These are phyloP conservation scores for Pyricularia grisea DNA, from an alignment of 2,329 filamentous ascomycete genomes.

Conservation along the genomic window DNA sequence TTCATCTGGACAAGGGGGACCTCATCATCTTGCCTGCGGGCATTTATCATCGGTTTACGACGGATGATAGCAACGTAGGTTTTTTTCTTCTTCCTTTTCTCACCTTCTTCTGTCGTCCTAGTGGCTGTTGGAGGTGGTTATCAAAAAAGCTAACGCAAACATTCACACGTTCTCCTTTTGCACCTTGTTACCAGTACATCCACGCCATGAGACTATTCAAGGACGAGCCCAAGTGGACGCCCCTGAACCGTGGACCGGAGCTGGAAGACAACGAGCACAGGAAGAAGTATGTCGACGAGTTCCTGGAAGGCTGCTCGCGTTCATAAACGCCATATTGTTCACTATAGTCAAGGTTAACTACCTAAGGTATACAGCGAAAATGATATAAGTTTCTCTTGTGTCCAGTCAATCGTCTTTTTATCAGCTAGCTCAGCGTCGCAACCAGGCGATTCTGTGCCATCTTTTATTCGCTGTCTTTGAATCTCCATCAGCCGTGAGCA, in stretches of 20 bases:
- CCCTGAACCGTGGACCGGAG: constrained; percentile 69
- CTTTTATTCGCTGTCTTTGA: not conserved
- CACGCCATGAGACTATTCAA: constrained; percentile 96
- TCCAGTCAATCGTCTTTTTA: not conserved
- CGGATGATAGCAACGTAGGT: constrained; percentile 80
- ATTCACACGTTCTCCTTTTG: no score
- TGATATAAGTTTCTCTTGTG: no score
- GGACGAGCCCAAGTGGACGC: constrained; percentile 97
- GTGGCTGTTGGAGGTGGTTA: no score
- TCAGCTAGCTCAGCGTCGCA: not conserved
- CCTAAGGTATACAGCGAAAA: not conserved
- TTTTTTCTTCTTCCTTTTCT: not conserved
- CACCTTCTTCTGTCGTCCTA: no score
- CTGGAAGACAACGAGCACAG: constrained; percentile 73
- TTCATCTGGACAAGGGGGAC: constrained; percentile 76
- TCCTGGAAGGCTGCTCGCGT: constrained; percentile 15
- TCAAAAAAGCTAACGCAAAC: not conserved
- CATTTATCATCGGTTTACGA: constrained; percentile 97
- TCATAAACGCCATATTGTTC: not conserved
- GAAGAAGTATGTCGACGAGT: constrained; percentile 61
- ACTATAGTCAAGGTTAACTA: not conserved
- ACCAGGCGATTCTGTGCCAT: not conserved
- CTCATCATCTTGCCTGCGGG: constrained; percentile 88
- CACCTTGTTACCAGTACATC: constrained; percentile 58
- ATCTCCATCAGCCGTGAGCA: not conserved